phyloP scores from a whole-genome alignment of 2,329 filamentous ascomycete genomes.

The Phyllosticta capitalensis region DNA sequence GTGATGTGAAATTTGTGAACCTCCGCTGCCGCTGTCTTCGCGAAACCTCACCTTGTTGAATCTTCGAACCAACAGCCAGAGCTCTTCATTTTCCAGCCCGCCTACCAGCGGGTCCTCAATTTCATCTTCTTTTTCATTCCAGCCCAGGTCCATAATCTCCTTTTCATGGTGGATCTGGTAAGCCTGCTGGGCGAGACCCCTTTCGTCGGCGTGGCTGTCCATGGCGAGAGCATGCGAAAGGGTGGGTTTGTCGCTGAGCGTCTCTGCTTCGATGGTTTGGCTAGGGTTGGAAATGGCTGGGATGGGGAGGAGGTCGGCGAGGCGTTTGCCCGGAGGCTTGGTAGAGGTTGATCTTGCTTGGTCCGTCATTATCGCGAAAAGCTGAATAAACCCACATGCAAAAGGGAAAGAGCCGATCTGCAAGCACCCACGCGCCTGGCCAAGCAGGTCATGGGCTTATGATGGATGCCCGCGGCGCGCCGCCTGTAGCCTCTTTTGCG shows the following conservation, averaged over 20 bases:
- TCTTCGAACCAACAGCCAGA: constrained; percentile 61
- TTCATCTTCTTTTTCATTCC: constrained; percentile 51
- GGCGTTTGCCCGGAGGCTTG: constrained; percentile 17
- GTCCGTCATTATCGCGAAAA: not conserved
- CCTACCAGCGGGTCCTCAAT: constrained; percentile 54
- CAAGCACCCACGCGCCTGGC: not conserved
- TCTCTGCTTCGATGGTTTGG: constrained; percentile 18
- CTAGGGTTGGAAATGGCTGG: constrained; percentile 23
- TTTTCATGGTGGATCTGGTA: constrained; percentile 30
- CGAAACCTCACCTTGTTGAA: constrained; percentile 56
- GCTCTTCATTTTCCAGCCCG: constrained; percentile 60
- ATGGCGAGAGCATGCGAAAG: constrained; percentile 39
- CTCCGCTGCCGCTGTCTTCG: not conserved
- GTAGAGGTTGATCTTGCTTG: not conserved
- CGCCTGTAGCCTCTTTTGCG: not conserved
- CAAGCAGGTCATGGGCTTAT: not conserved
- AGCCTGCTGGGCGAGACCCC: constrained; percentile 30
- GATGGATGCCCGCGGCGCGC: not conserved
- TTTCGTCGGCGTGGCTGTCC: constrained; percentile 33
- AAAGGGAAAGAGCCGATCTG: not conserved
- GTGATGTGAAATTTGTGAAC: not conserved
- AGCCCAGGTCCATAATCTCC: constrained; percentile 59
- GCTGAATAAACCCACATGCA: not conserved
- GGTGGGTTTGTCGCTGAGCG: constrained; percentile 34
- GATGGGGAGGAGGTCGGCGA: constrained; percentile 28